Evolutionary conservation across 495 filamentous ascomycete genomes (phyloP).

Genomic region (Hamigera avellanea): DNA sequence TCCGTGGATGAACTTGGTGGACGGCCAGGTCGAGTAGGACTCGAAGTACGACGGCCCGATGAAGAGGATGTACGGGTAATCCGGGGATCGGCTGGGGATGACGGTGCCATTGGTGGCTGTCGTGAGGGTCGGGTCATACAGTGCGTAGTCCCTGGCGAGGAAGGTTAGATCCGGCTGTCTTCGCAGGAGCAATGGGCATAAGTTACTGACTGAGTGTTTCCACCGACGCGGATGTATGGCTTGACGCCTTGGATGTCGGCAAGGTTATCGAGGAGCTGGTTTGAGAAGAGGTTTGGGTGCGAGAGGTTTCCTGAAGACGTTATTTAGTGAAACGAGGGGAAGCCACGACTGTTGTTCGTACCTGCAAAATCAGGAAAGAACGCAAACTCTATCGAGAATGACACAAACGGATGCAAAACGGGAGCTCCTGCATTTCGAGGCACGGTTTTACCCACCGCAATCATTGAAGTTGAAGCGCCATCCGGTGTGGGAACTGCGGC

Average conservation of each 20-base stretch:
- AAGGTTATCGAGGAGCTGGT: constrained; percentile 14
- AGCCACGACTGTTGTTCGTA: constrained; percentile 1
- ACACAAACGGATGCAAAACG: constrained; percentile 14
- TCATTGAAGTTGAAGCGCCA: constrained; percentile 2
- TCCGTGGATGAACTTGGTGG: constrained; percentile 47
- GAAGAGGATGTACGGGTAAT: constrained; percentile 50
- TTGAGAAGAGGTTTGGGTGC: constrained; percentile 15
- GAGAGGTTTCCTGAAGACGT: constrained; percentile 11
- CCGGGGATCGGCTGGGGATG: constrained; percentile 34
- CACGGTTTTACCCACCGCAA: constrained; percentile 5
- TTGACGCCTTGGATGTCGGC: constrained; percentile 14
- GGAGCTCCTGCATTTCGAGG: constrained; percentile 8
- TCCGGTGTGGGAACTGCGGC: constrained; percentile 4
- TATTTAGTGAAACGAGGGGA: too few species aligned
- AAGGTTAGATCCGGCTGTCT: neutral
- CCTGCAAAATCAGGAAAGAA: constrained; percentile 19
- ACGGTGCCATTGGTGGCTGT: constrained; percentile 42
- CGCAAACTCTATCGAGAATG: constrained; percentile 18
- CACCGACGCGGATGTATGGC: constrained; percentile 17
- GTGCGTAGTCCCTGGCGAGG: constrained; percentile 37
- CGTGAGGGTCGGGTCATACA: constrained; percentile 45
- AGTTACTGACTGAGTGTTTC: constrained; percentile 16
- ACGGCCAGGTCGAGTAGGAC: constrained; percentile 48
- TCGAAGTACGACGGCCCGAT: constrained; percentile 57
- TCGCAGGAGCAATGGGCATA: neutral